Base-by-base conservation (phyloP, 148 eudicot species). In the Vaccinium corymbosum region DNA sequence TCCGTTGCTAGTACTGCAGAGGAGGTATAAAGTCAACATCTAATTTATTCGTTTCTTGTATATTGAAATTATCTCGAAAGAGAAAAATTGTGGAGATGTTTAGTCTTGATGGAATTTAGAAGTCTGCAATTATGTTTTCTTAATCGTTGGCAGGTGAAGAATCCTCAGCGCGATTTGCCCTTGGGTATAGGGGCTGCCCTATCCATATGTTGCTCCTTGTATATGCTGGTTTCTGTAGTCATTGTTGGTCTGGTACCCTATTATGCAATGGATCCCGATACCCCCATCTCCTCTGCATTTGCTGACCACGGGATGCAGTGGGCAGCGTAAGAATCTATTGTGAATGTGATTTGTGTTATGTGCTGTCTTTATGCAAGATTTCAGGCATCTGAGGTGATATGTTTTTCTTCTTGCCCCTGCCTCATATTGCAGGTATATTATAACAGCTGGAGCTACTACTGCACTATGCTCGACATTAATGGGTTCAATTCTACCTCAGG, bases 401-500 rank as follows among this genome's bases (percentile, higher is more conserved):
- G 50, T 76, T 71, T 82, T 78, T 86, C 79, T 64, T 80, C 57
- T 81, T 80, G 48, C 66, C 81, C 74, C 20, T 76, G 52, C 42
- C 59, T 68, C 76, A 72, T 42, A 74, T 79, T 92, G 68, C 88
- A 97, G 99, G 66, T 93, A 93, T 84, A 90, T 97, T 62, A 87
- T 97, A 85, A 94, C 97, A 55, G 82, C 94, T 73, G 98, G 99
- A 86, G 98, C 99, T 82, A 89, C 89, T 81, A 93, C 96, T 70
- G 94, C 99, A 72, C 95, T 97, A 57, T 94, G 95, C 89, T 91
- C 98, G 3, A 94, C 98, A 82, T 86, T 97, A 86, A 89, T 97
- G 97, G 99, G 99, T 80, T 97, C 99, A 76, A 86, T 97, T 81
- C 90, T 97, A 72, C 99, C 98, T 75, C 99, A 94, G 94, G 99